Evolutionary conservation across 2,329 filamentous ascomycete genomes (phyloP).

Genomic region (Tympanopsis confertula): DNA sequence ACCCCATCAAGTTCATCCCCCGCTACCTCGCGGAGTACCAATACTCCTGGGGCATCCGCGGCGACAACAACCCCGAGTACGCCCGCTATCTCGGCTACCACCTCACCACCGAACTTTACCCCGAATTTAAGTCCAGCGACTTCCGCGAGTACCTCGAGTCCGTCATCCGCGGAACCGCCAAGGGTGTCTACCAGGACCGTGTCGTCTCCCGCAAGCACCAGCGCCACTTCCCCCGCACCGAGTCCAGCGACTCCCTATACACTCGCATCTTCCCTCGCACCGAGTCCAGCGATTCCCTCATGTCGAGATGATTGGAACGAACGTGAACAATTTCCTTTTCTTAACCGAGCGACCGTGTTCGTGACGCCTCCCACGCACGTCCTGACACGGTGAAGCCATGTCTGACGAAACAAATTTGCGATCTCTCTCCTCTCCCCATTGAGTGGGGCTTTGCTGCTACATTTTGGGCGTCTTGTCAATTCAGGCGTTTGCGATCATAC

Average conservation of each 20-base stretch:
- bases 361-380: too few species aligned
- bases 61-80: conserved; percentile 38
- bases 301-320: too few species aligned
- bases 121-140: conserved; percentile 28
- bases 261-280: conserved; percentile 1
- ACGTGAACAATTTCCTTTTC: too few species aligned
- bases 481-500: too few species aligned
- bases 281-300: conserved; percentile 1
- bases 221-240: neutral
- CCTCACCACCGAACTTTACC: conserved; percentile 37
- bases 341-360: too few species aligned
- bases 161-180: conserved; percentile 21
- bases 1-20: conserved; percentile 20
- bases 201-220: neutral
- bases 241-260: conserved; percentile 1
- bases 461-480: too few species aligned
- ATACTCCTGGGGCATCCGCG: conserved; percentile 31
- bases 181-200: neutral
- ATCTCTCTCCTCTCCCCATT: too few species aligned
- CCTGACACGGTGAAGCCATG: too few species aligned
- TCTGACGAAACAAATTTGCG: too few species aligned
- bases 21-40: conserved; percentile 26
- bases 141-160: conserved; percentile 25
- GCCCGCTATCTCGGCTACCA: conserved; percentile 43
- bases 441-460: too few species aligned